phyloP scores from a whole-genome alignment of 2,329 filamentous ascomycete species.

The Ramularia endophylla region DNA sequence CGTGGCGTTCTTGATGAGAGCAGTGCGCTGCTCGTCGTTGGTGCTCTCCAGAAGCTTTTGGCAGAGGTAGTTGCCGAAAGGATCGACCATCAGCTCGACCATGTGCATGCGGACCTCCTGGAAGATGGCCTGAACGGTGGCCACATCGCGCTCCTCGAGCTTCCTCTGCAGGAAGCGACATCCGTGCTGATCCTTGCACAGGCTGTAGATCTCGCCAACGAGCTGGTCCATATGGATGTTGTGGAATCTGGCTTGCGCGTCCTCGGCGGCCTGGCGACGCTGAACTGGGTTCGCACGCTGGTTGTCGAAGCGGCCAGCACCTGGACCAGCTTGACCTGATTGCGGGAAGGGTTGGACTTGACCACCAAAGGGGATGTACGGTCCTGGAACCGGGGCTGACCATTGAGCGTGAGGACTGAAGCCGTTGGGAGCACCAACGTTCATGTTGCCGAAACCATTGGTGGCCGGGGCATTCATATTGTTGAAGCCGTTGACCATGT shows the following conservation, averaged over 20 bases:
- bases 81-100: constrained; percentile 96
- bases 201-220: constrained; percentile 73
- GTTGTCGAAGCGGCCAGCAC: constrained; percentile 55
- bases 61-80: constrained; percentile 98
- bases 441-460: background rate
- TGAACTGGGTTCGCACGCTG: constrained; percentile 70
- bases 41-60: constrained; percentile 96
- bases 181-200: constrained; percentile 98
- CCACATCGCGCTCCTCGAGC: constrained; percentile 78
- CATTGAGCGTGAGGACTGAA: constrained; percentile 16
- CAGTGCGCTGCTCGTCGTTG: constrained; percentile 90
- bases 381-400: constrained; percentile 28
- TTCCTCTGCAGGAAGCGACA: constrained; percentile 97
- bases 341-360: constrained; percentile 44
- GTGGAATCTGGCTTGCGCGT: constrained; percentile 64
- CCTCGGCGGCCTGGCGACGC: constrained; percentile 67
- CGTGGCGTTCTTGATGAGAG: constrained; percentile 83
- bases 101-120: constrained; percentile 89
- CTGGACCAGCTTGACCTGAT: constrained; percentile 30
- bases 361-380: constrained; percentile 38
- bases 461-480: constrained; percentile 49
- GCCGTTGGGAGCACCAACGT: constrained; percentile 28
- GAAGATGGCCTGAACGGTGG: constrained; percentile 89
- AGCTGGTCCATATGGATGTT: constrained; percentile 78
- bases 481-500: constrained; percentile 62